These are phyloP conservation scores for Castanea sativa DNA, from an alignment of 306 rosid genomes.

Conservation along the genomic window DNA sequence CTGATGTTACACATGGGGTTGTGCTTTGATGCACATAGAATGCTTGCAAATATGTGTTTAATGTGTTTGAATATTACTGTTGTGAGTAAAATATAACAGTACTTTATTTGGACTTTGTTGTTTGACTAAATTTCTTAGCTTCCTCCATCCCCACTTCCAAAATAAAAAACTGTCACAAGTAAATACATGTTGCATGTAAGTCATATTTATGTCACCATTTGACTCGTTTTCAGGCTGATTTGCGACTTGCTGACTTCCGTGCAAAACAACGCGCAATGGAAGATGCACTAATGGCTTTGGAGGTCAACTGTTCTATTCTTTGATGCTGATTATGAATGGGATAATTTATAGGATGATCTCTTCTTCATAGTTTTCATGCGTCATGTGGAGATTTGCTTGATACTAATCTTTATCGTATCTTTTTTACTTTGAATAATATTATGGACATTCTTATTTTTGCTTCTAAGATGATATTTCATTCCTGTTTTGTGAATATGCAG, in stretches of 20 bases:
- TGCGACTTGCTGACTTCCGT: conserved; percentile 81
- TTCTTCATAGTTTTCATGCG: background rate
- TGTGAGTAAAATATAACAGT: too few relatives aligned
- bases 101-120: background rate
- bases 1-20: background rate
- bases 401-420: background rate
- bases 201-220: conserved; percentile 24
- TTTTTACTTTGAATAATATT: conserved; percentile 2
- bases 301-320: conserved; percentile 51
- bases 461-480: conserved; percentile 9
- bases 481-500: conserved; percentile 45
- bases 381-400: background rate
- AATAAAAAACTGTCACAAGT: background rate
- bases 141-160: too few relatives aligned
- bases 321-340: background rate
- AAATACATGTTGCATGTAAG: background rate
- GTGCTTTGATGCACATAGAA: background rate
- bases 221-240: conserved; percentile 66
- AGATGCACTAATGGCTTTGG: conserved; percentile 89
- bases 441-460: background rate
- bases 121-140: background rate
- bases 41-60: background rate
- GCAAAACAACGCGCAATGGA: conserved; percentile 97
- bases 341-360: background rate
- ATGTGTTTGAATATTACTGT: background rate